phyloP scores from a whole-genome alignment of 176 grass and related monocot genomes.

The Rhynchospora breviuscula region DNA sequence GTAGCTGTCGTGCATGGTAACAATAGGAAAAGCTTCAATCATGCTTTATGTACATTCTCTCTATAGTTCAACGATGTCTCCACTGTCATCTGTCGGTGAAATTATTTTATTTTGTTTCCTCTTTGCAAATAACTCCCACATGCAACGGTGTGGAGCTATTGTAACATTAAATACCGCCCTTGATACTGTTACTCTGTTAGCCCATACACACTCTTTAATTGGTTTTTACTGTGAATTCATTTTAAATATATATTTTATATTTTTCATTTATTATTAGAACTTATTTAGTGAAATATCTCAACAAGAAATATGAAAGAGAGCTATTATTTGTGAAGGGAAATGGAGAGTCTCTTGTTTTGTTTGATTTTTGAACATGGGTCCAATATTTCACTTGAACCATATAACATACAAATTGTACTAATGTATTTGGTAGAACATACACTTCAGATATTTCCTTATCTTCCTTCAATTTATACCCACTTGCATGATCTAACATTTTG shows the following conservation, averaged over 20 bases:
- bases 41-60: constrained; percentile 8
- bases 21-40: constrained; percentile 10
- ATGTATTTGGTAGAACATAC: not conserved
- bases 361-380: not conserved
- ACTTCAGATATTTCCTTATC: not conserved
- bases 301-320: not conserved
- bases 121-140: constrained; percentile 1
- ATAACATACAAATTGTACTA: not conserved
- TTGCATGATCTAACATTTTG: not conserved
- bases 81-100: constrained; percentile 15
- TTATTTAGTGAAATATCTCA: not conserved
- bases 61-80: not conserved
- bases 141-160: constrained; percentile 2
- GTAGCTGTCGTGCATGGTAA: constrained; percentile 23
- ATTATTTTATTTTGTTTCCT: constrained; percentile 3
- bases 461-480: not conserved
- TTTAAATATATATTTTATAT: not conserved
- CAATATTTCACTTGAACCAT: not conserved
- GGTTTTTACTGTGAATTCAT: too few species aligned
- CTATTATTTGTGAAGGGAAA: not conserved
- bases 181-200: not conserved
- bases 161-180: not conserved
- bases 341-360: not conserved
- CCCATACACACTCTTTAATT: not conserved
- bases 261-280: not conserved